phyloP scores from a whole-genome alignment of 139 green algal species.

The Chlamydomonas sp. region DNA sequence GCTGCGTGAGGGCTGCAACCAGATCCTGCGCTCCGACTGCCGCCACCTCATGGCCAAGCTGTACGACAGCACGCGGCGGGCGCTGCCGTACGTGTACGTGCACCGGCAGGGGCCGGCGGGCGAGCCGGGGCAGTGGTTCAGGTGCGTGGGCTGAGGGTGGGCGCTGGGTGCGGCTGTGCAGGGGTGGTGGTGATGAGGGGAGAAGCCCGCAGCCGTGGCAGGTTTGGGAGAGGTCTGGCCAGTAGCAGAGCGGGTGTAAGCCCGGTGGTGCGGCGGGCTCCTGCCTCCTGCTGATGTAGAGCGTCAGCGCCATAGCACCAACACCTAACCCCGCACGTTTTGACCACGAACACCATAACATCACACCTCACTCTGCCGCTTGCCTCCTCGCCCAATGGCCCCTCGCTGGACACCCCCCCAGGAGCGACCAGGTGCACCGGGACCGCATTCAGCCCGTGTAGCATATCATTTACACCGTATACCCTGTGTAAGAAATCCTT shows the following conservation, averaged over 20 bases:
- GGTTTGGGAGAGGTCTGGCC: no score
- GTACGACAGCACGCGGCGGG: conserved; percentile 11
- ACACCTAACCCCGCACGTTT: no score
- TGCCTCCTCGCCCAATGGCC: no score
- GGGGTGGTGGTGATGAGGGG: not conserved
- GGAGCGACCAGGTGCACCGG: no score
- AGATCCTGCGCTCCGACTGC: conserved; percentile 86
- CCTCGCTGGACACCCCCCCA: no score
- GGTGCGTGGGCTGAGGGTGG: not conserved
- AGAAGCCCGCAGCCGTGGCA: not conserved
- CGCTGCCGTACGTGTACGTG: conserved; percentile 13
- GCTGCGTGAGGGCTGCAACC: conserved; percentile 90
- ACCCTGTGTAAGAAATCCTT: not conserved
- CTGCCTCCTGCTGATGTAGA: no score
- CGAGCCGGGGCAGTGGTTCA: conserved; percentile 19
- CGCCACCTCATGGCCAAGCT: conserved; percentile 63
- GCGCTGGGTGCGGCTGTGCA: not conserved
- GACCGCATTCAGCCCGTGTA: not conserved
- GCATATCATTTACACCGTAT: no score
- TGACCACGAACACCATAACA: no score
- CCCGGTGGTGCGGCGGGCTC: no score
- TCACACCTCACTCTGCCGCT: no score
- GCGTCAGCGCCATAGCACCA: no score
- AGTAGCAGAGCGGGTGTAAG: no score
- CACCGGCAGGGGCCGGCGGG: not conserved